Evolutionary conservation across 2,329 filamentous ascomycete species (phyloP).

Genomic region (Keithomyces neogunnii): DNA sequence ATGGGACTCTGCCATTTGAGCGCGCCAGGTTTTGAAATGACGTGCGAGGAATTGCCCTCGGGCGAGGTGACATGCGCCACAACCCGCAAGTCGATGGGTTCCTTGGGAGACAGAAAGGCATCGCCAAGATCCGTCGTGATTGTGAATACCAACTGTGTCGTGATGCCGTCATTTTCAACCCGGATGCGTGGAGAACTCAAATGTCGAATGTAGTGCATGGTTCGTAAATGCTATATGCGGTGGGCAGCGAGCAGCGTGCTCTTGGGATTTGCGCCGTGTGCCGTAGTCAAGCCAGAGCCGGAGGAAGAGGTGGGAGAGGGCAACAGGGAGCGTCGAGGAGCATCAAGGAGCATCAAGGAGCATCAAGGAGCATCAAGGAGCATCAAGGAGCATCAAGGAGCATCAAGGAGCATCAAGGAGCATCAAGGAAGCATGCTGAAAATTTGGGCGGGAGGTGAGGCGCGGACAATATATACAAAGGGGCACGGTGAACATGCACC

Average conservation of each 20-base stretch:
- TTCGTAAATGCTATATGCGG: not conserved
- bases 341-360: no score
- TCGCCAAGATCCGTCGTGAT: slow-evolving; percentile 52
- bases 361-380: no score
- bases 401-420: no score
- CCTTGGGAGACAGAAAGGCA: slow-evolving; percentile 38
- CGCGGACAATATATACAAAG: no score
- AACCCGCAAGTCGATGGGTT: slow-evolving; percentile 34
- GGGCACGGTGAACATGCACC: no score
- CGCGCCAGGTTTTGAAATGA: slow-evolving; percentile 16
- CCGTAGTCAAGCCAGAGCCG: no score
- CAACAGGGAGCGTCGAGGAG: no score
- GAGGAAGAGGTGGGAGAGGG: not conserved
- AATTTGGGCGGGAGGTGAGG: no score
- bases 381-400: no score
- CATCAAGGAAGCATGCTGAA: no score
- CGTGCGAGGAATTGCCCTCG: slow-evolving; percentile 13
- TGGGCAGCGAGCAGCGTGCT: no score
- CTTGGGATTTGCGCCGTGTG: no score
- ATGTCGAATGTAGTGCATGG: slow-evolving; percentile 51
- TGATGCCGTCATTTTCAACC: slow-evolving; percentile 14
- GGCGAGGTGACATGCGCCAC: slow-evolving; percentile 18
- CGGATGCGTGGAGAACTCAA: slow-evolving; percentile 37
- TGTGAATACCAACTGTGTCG: slow-evolving; percentile 38
- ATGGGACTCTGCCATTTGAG: slow-evolving; percentile 26